Conservation (phyloP, 768 basidiomycete species). For the Suillus decipiens region DNA sequence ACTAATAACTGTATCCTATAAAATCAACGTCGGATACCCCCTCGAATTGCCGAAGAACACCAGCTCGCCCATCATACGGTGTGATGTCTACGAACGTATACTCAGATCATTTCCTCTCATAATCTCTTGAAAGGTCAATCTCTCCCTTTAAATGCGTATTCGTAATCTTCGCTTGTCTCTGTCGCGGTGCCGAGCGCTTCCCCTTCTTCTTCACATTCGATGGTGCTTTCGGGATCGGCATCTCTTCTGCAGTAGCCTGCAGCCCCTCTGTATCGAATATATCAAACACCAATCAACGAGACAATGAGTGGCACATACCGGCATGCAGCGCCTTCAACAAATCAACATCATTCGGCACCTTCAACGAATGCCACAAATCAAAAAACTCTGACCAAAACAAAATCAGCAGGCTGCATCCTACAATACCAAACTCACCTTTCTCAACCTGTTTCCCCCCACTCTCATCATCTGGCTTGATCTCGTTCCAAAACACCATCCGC, state of each 20-base stretch:
- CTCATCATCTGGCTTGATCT: slow-evolving; percentile 77
- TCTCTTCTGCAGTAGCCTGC: slow-evolving; percentile 73
- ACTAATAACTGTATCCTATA: not conserved
- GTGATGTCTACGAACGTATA: too few relatives aligned
- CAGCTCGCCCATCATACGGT: not conserved
- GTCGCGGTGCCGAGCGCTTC: slow-evolving; percentile 69
- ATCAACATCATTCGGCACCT: slow-evolving; percentile 85
- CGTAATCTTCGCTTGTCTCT: slow-evolving; percentile 80
- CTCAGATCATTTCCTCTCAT: slow-evolving; percentile 31
- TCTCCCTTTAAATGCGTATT: slow-evolving; percentile 86
- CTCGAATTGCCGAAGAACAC: not conserved
- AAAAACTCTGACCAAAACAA: slow-evolving; percentile 63
- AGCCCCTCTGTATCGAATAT: slow-evolving; percentile 60
- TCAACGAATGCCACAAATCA: slow-evolving; percentile 84
- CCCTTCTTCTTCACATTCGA: slow-evolving; percentile 77
- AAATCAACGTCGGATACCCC: too few relatives aligned
- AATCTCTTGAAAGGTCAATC: slow-evolving; percentile 84
- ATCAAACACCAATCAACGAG: slow-evolving; percentile 1
- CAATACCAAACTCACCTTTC: slow-evolving; percentile 55
- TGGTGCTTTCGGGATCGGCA: slow-evolving; percentile 54
- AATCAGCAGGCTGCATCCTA: slow-evolving; percentile 7
- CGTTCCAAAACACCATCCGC: slow-evolving; percentile 89
- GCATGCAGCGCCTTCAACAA: slow-evolving; percentile 74
- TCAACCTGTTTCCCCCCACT: slow-evolving; percentile 72
- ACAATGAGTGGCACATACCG: slow-evolving; percentile 43